These are phyloP conservation scores for Rhamnella rubrinervis DNA, from an alignment of 331 rosid species.

Conservation along the genomic window DNA sequence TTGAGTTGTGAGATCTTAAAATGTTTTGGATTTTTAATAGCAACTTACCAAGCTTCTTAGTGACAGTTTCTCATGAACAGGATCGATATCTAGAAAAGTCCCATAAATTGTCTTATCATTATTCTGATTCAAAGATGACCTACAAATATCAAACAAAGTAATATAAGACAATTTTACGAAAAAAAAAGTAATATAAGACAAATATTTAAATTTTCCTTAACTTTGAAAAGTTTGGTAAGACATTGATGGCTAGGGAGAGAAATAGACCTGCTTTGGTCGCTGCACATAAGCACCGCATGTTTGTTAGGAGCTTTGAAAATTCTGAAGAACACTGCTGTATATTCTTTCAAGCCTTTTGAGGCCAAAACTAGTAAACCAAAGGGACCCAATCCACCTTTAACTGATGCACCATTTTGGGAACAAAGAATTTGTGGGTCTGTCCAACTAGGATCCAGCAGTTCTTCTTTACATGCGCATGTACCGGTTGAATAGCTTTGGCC, in stretches of 20 bases:
- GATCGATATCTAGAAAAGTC: conserved; percentile 53
- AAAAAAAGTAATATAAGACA: neutral
- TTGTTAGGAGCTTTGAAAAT: conserved; percentile 45
- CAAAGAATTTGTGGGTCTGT: conserved; percentile 56
- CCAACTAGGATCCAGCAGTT: conserved; percentile 40
- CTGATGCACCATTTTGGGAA: conserved; percentile 42
- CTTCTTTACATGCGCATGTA: conserved; percentile 27
- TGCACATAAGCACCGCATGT: conserved; percentile 67
- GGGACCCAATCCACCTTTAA: conserved; percentile 59
- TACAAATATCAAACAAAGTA: neutral
- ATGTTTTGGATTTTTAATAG: neutral
- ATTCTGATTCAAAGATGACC: conserved; percentile 43
- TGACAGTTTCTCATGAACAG: conserved; percentile 47
- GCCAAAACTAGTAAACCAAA: conserved; percentile 66
- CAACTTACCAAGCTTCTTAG: conserved; percentile 68
- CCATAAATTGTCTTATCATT: conserved; percentile 63
- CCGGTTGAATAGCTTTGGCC: no score
- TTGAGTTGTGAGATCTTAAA: no score
- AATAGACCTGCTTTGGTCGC: conserved; percentile 78
- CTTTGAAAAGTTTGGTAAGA: neutral
- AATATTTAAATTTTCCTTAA: neutral
- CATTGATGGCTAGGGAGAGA: neutral
- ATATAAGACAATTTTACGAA: neutral
- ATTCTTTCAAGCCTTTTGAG: conserved; percentile 63
- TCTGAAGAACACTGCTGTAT: conserved; percentile 71